Evolutionary conservation across 805 yeast species (phyloP).

Genomic region (Kockiozyma suomiensis): DNA sequence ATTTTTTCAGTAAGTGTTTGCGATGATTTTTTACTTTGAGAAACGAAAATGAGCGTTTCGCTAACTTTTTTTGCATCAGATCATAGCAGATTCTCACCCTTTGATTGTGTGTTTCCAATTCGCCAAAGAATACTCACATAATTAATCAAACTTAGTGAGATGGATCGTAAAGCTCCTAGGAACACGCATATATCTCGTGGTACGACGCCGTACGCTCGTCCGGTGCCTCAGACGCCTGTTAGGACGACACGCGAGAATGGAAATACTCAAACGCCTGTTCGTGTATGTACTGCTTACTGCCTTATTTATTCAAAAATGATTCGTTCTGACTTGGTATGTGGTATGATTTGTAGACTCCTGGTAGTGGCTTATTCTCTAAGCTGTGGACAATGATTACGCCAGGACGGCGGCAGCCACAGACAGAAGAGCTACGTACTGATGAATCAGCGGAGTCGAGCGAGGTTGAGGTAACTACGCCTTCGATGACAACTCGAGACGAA

Average conservation of each 20-base stretch:
- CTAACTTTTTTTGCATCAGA: too few relatives aligned
- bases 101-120: background rate
- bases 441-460: background rate
- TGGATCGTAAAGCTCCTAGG: slow-evolving; percentile 20
- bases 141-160: background rate
- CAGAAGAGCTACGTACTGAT: background rate
- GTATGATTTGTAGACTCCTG: slow-evolving; percentile 18
- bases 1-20: too few relatives aligned
- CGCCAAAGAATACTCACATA: background rate
- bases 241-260: background rate
- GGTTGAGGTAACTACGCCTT: background rate
- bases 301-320: too few relatives aligned
- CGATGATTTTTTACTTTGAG: too few relatives aligned
- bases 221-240: slow-evolving; percentile 12
- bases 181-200: background rate
- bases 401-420: slow-evolving; percentile 8
- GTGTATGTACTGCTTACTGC: slow-evolving; percentile 13
- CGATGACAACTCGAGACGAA: background rate
- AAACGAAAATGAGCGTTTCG: too few relatives aligned
- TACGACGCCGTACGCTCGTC: slow-evolving; percentile 15
- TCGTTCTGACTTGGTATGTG: too few relatives aligned
- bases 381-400: slow-evolving; percentile 30
- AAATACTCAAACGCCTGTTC: background rate
- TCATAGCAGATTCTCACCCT: background rate
- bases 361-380: slow-evolving; percentile 24